A percentile compares a stretch with the other conserved stretches of the same genome.
These are phyloP conservation scores for Fusarium brachygibbosum DNA, from an alignment of 2,329 filamentous ascomycete genomes.

Conservation along the genomic window DNA sequence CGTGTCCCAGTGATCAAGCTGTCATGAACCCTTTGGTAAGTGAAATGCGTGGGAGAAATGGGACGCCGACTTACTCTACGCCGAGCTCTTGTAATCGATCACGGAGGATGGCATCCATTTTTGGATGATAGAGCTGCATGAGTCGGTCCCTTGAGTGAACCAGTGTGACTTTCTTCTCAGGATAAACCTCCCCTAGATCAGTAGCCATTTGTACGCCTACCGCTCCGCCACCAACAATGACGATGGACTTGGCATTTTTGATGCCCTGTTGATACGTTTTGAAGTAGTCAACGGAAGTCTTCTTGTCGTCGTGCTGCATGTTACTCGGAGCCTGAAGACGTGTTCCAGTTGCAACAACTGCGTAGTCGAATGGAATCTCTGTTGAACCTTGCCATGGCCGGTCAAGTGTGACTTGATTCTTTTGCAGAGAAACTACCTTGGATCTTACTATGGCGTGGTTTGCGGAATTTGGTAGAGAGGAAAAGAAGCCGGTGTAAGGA, in stretches of 20 bases:
- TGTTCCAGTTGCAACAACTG: slow-evolving; percentile 43
- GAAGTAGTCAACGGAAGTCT: slow-evolving; percentile 42
- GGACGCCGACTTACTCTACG: slow-evolving; percentile 27
- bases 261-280: slow-evolving; percentile 40
- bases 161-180: slow-evolving; percentile 43
- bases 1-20: slow-evolving; percentile 45
- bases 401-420: slow-evolving; percentile 43
- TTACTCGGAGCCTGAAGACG: slow-evolving; percentile 43
- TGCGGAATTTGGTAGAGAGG: slow-evolving; percentile 33
- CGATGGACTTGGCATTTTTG: slow-evolving; percentile 41
- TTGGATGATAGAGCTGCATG: slow-evolving; percentile 46
- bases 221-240: slow-evolving; percentile 46
- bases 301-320: slow-evolving; percentile 45
- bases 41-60: accelerated
- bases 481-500: slow-evolving; percentile 56
- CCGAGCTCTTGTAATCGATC: slow-evolving; percentile 42
- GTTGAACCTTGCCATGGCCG: slow-evolving; percentile 45
- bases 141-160: slow-evolving; percentile 45
- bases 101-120: slow-evolving; percentile 45
- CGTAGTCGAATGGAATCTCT: slow-evolving; percentile 44
- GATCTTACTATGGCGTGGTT: slow-evolving; percentile 42
- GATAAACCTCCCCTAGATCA: slow-evolving; percentile 46
- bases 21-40: accelerated
- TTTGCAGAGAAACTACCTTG: slow-evolving; percentile 31
- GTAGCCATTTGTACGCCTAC: slow-evolving; percentile 48